Evolutionary conservation across 352 stramenopile species (phyloP).

Genomic region (Aphanomyces invadans): DNA sequence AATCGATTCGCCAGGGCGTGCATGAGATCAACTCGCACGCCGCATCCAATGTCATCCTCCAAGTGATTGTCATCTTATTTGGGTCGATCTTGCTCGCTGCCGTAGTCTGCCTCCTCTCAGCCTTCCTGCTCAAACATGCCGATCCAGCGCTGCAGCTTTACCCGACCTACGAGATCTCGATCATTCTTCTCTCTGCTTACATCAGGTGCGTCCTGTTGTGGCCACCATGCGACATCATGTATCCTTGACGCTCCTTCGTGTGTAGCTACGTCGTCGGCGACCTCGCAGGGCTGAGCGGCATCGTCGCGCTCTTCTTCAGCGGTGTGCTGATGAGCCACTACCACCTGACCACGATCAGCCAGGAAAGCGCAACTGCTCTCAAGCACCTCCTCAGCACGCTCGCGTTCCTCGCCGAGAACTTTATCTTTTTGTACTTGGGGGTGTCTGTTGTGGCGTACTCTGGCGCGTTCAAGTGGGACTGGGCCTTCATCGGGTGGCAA

Average conservation of each 20-base stretch:
- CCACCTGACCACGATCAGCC: slow-evolving; percentile 72
- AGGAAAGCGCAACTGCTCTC: slow-evolving; percentile 69
- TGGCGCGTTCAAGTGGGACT: slow-evolving; percentile 76
- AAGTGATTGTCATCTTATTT: slow-evolving; percentile 78
- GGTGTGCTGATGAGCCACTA: slow-evolving; percentile 86
- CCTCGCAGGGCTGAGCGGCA: slow-evolving; percentile 76
- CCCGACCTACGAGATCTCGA: slow-evolving; percentile 82
- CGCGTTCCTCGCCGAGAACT: slow-evolving; percentile 82
- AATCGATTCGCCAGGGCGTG: slow-evolving; percentile 63
- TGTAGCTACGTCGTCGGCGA: slow-evolving; percentile 69
- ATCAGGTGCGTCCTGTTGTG: slow-evolving; percentile 30
- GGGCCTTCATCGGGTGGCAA: slow-evolving; percentile 70
- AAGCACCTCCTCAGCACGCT: slow-evolving; percentile 67
- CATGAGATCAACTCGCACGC: slow-evolving; percentile 64
- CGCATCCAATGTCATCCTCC: slow-evolving; percentile 63
- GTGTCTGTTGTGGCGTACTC: slow-evolving; percentile 74
- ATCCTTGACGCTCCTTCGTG: too few species aligned
- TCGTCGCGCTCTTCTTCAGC: slow-evolving; percentile 92
- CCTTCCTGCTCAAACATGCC: slow-evolving; percentile 73
- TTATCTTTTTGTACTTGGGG: slow-evolving; percentile 82
- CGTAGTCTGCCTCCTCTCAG: slow-evolving; percentile 63
- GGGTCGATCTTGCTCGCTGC: slow-evolving; percentile 67
- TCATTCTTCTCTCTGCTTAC: slow-evolving; percentile 73
- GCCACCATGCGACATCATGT: too few species aligned
- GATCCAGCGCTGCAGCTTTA: slow-evolving; percentile 65